These are phyloP conservation scores for Neurospora discreta DNA, from an alignment of 495 filamentous ascomycete species.

Conservation along the genomic window DNA sequence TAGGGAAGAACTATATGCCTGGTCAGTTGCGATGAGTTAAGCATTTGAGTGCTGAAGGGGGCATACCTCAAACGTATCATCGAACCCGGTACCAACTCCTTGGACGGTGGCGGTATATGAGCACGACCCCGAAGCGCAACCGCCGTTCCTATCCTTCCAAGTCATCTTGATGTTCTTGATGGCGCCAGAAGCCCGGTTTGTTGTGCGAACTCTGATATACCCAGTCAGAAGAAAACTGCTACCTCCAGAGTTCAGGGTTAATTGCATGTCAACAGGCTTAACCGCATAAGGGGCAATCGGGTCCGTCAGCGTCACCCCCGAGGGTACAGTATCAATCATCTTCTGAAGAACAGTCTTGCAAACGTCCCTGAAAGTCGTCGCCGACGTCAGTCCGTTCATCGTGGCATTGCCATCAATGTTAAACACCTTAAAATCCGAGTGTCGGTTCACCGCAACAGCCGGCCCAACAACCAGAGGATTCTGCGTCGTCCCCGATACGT, in stretches of 20 bases:
- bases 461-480: constrained; percentile 44
- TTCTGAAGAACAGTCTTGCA: constrained; percentile 44
- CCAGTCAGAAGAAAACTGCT: constrained; percentile 28
- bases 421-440: constrained; percentile 49
- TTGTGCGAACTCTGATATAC: constrained; percentile 34
- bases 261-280: constrained; percentile 44
- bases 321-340: constrained; percentile 52
- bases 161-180: constrained; percentile 48
- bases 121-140: constrained; percentile 56
- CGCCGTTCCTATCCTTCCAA: constrained; percentile 93
- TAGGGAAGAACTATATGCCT: constrained; percentile 31
- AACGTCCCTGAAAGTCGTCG: constrained; percentile 29
- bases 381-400: constrained; percentile 34
- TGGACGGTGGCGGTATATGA: constrained; percentile 31
- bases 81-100: constrained; percentile 43
- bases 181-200: constrained; percentile 18
- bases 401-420: constrained; percentile 46
- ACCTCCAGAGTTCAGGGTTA: constrained; percentile 28
- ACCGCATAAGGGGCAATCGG: constrained; percentile 46
- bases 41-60: neutral
- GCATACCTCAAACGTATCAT: constrained; percentile 46
- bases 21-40: constrained; percentile 3
- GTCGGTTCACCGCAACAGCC: constrained; percentile 25
- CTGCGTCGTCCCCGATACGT: constrained; percentile 38
- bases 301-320: constrained; percentile 36